Base-by-base conservation (phyloP, 2,329 filamentous ascomycete species). In the Grosmannia huntii region DNA sequence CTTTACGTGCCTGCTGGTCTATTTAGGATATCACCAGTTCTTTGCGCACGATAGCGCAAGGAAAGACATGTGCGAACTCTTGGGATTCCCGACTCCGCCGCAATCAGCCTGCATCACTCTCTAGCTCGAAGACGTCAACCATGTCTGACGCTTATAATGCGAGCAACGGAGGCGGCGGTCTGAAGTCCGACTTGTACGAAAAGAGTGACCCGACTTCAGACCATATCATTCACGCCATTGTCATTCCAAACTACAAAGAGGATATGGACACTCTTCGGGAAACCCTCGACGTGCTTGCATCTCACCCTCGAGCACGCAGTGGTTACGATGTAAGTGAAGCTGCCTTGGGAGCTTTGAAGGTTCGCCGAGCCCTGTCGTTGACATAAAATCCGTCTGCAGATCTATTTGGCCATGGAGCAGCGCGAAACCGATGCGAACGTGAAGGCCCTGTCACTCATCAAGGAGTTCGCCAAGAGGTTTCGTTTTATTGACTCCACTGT, bases 161-260 rank as follows among this genome's bases (percentile, higher is more conserved):
- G 38, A 72, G 73, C 65, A 78, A 75, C 67, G 76, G 82, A 63
- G 73, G 75, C 33, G 77, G 75, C 57, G 77, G 83, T 57, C 65
- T 75, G 9, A 77, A 81, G 50, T 63, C 70, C 33, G 76, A 79
- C 44, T 68, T 73, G 57, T 75, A 73, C 62, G 57, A 53, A 6
- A 78, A 81, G 53, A 69, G 64, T 51, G 74, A 76, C 21, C 67
- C 70, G 11, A 68, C 71, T 1, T 66, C 71, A n/a, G 71, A 76
- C 48, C 72, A 72, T 27, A 70, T 86, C 58, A 71, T 86, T 33
- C 83, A 87, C 66, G 83, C 81, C 16, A 86, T 89, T 61, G 75
- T 89, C 62, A 76, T 89, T 50, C 86, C 86, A 21, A 87, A 87
- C 66, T 89, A 89, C 72, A 86, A 86, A 69, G 86, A 89, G 68